Conservation (phyloP, 2,329 filamentous ascomycete species). For the Aschersonia sp. region DNA sequence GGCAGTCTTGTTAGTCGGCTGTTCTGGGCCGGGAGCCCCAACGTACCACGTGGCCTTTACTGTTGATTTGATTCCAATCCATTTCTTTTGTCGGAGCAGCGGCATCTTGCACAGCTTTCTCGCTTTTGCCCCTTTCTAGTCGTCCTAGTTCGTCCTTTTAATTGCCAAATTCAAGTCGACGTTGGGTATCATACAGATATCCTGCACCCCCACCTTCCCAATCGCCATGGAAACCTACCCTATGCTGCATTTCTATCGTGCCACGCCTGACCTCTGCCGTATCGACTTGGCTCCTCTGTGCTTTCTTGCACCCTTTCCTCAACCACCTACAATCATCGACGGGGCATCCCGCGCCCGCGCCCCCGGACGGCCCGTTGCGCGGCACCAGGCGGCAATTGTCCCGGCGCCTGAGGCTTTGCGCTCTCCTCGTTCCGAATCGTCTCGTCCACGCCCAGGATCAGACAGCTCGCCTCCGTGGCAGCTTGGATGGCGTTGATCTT, state of each 20-base stretch:
- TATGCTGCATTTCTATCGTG: neutral
- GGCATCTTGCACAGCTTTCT: neutral
- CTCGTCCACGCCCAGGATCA: conserved; percentile 94
- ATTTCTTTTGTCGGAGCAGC: no score
- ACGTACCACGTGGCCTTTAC: no score
- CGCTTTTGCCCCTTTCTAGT: neutral
- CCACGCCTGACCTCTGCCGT: no score
- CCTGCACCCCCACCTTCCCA: neutral
- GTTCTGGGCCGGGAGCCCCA: no score
- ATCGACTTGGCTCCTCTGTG: no score
- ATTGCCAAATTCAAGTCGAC: neutral
- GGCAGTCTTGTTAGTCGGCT: no score
- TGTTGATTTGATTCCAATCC: no score
- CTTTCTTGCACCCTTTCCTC: neutral
- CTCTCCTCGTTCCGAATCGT: conserved; percentile 98
- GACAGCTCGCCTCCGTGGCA: conserved; percentile 83
- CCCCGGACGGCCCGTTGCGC: conserved; percentile 79
- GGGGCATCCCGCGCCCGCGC: conserved; percentile 78
- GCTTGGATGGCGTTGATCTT: conserved; percentile 97
- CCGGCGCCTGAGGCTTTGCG: conserved; percentile 65
- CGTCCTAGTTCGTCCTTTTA: neutral
- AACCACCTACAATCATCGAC: conserved; percentile 36
- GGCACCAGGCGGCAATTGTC: conserved; percentile 63
- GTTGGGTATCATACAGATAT: conserved; percentile 20
- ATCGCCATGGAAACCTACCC: no score